phyloP scores from a whole-genome alignment of 441 rosid genomes.

The Croton laevigatus region DNA sequence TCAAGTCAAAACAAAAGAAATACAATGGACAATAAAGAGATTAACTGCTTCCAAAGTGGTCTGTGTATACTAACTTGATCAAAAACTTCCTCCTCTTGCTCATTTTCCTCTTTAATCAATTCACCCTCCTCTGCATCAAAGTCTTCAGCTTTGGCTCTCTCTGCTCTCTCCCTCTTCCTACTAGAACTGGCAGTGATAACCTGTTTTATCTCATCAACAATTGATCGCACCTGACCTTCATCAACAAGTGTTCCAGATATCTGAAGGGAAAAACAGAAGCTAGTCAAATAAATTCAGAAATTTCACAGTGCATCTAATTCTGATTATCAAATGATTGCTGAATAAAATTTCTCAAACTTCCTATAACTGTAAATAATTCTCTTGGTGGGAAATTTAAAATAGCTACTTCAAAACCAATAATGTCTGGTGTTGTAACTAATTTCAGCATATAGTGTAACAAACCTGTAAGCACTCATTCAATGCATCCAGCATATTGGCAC shows the following conservation, averaged over 20 bases:
- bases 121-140: conserved; percentile 98
- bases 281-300: conserved; percentile 16
- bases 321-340: not conserved
- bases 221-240: conserved; percentile 83
- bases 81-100: conserved; percentile 98
- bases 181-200: conserved; percentile 97
- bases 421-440: not conserved
- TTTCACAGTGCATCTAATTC: conserved; percentile 10
- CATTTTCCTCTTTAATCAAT: conserved; percentile 97
- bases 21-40: conserved; percentile 1
- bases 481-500: conserved; percentile 95
- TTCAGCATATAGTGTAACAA: conserved; percentile 10
- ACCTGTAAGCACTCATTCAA: conserved; percentile 98
- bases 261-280: conserved; percentile 44
- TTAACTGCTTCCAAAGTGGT: not conserved
- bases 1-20: conserved; percentile 15
- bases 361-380: not conserved
- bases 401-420: not conserved
- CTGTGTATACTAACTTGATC: conserved; percentile 69
- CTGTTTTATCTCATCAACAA: conserved; percentile 91
- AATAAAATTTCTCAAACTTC: not conserved
- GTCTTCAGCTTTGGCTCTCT: conserved; percentile 94
- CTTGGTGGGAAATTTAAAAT: not conserved
- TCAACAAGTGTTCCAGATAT: conserved; percentile 78
- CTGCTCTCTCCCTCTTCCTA: conserved; percentile 89